Base-by-base conservation (phyloP, 805 yeast genomes). In the Torulaspora quercuum region DNA sequence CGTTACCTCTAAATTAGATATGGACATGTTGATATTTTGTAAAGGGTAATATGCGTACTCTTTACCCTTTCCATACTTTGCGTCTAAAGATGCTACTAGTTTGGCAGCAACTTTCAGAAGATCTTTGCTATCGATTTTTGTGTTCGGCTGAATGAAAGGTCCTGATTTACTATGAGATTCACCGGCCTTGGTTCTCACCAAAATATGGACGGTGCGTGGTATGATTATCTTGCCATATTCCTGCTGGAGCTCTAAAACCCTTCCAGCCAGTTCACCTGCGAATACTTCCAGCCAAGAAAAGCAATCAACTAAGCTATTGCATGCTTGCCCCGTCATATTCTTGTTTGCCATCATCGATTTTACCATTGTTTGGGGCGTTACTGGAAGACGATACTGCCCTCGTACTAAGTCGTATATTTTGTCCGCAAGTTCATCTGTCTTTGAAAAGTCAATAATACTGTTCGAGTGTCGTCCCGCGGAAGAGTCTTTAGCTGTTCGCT, bases 261-360 rank as follows among this genome's bases (percentile, higher is more conserved):
- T 59, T 33, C 79, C 77, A 18, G 73, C 63, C 19, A 90, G 60
- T 50, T 90, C 98, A 0, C 88, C 89, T 2, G 83, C 72, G 64
- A 80, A 89, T 0, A 90, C 94, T 24, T 70, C 76, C 6, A 90
- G 63, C 98, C 98, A 90, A 13, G 76, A 78, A 4, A 66, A 46
- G 14, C 84, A 75, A 48, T 85, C 95, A 2, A 64, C 65, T 5
- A 70, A 44, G 2, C 69, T 67, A 3, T 59, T 60, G 2, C 89
- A 77, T 0, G 77, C 65, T 7, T 68, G 67, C 0, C 75, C 72
- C 32, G 80, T 61, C 58, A 90, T 80, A 53, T 88, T 86, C 55
- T 92, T 92, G 32, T 80, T 79, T 0, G 96, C 82, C 62, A 80
- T 79, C 97, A 92, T 90, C 0, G 95, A 80, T 55, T 88, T 86